Conservation (phyloP, 257 asterid genomes). For the Cordia subcordata region DNA sequence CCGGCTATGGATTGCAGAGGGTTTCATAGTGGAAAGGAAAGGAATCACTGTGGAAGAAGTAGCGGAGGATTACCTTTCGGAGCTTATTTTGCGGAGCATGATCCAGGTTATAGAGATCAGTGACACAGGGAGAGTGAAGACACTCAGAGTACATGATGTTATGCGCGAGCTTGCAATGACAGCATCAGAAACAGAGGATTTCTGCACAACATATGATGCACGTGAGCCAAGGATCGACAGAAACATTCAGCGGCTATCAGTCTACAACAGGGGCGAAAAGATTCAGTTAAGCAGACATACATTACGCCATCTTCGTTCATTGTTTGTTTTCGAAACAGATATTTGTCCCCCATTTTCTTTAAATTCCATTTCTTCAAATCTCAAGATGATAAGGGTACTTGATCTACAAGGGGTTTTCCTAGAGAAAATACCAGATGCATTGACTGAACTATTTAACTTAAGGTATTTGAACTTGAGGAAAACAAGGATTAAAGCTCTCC, state of each 20-base stretch:
- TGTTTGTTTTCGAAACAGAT: constrained; percentile 22
- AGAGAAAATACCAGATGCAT: constrained; percentile 17
- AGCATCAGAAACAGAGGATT: constrained; percentile 14
- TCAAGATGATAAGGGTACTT: constrained; percentile 22
- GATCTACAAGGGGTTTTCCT: constrained; percentile 15
- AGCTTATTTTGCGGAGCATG: constrained; percentile 29
- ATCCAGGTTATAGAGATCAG: constrained; percentile 15
- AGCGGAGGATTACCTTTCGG: constrained; percentile 24
- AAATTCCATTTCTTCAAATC: constrained; percentile 10
- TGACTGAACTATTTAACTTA: constrained; percentile 16
- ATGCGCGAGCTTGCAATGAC: constrained; percentile 19
- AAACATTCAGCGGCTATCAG: constrained; percentile 15
- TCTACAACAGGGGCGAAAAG: constrained; percentile 9
- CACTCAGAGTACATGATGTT: constrained; percentile 17
- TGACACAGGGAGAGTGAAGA: constrained; percentile 17
- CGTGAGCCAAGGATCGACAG: constrained; percentile 13
- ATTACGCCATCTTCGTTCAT: constrained; percentile 24
- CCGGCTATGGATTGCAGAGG: constrained; percentile 31
- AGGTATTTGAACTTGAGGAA: constrained; percentile 16
- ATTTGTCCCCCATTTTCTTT: constrained; percentile 12
- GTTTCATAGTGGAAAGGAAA: constrained; percentile 18
- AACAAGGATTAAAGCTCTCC: constrained; percentile 18
- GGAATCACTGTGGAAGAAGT: constrained; percentile 22
- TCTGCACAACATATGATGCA: constrained; percentile 14
- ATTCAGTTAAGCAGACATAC: constrained; percentile 12